Evolutionary conservation across 768 basidiomycete species (phyloP), one percentile per base, ranked within the genome.

Genomic region (Boletellus emodensis): DNA sequence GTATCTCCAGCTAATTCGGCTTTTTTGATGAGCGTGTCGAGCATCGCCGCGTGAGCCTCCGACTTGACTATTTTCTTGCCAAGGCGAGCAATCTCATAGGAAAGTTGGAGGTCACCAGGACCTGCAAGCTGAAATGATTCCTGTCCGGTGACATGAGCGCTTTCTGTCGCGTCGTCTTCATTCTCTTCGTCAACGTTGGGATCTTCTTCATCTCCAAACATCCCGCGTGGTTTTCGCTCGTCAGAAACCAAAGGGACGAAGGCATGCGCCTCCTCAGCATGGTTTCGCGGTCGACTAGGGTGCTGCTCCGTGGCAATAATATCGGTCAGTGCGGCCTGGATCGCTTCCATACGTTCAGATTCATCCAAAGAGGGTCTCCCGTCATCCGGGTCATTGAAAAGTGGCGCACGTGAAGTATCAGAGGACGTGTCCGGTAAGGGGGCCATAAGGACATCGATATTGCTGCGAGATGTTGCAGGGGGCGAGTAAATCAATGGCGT

Each of bases 241-340:
- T 53, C 57, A 14, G 50, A 12, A 22, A 44, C 42, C 3, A 48
- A 55, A 39, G 54, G 43, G 26, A 44, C 22, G n/a, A 48, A 45
- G 30, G 24, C 22, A 24, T 43, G 52, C n/a, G n/a, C 45, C 24
- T 50, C 53, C 49, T 55, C 51, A 26, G 20, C 42, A 28, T 3
- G 55, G 32, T 49, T 49, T 30, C 35, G 55, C 33, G 50, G 49
- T 18, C 67, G 63, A n/a, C 54, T 52, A 47, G 67, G 68, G 47
- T 80, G 77, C 35, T 84, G 77, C 55, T 95, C 90, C 36, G 87
- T 75, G 3, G 92, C 91, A 61, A 99, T 94, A 65, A 99, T 97
- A 63, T 95, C 91, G 10, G 90, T 94, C 54, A 99, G 73, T 4
- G 96, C 96, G 8, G 94, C 94, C 60, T 94, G 93, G 17, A 98